These are phyloP conservation scores for Hypholoma fasciculare DNA, from an alignment of 768 basidiomycete species.

Conservation along the genomic window DNA sequence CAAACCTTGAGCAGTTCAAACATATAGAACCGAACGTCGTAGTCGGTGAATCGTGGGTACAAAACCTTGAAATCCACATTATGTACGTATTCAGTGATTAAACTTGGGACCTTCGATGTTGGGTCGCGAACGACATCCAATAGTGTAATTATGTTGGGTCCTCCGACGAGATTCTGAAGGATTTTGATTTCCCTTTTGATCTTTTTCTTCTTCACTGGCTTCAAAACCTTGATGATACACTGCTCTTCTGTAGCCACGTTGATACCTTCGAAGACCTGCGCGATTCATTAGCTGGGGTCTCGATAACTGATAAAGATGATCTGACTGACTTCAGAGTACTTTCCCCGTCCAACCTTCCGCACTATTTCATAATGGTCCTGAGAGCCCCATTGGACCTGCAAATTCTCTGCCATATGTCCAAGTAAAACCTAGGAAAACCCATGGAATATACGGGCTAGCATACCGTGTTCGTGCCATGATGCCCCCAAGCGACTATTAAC, in stretches of 20 bases:
- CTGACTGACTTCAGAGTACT: slow-evolving; percentile 82
- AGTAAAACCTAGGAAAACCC: slow-evolving; percentile 13
- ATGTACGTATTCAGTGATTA: slow-evolving; percentile 97
- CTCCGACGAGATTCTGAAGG: slow-evolving; percentile 92
- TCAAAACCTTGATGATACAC: slow-evolving; percentile 98
- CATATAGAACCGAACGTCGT: slow-evolving; percentile 96
- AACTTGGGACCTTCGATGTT: slow-evolving; percentile 93
- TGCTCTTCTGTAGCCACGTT: slow-evolving; percentile 90
- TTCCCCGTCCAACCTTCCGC: slow-evolving; percentile 92
- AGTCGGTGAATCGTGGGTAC: slow-evolving; percentile 94
- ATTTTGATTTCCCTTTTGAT: slow-evolving; percentile 99
- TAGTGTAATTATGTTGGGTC: slow-evolving; percentile 91
- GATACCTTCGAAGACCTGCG: slow-evolving; percentile 89
- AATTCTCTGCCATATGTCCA: slow-evolving; percentile 64
- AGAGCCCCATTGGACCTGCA: slow-evolving; percentile 94
- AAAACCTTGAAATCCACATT: slow-evolving; percentile 97
- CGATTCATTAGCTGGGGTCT: slow-evolving; percentile 4
- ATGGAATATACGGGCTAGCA: slow-evolving; percentile 19
- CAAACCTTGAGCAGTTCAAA: slow-evolving; percentile 89
- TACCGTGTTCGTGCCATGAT: slow-evolving; percentile 96
- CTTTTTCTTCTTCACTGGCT: slow-evolving; percentile 99
- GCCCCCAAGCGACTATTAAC: slow-evolving; percentile 87
- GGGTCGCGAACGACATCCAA: slow-evolving; percentile 96
- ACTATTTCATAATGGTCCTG: slow-evolving; percentile 99
- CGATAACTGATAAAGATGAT: background rate